Evolutionary conservation across 73 alveolate genomes (phyloP), one percentile per base, ranked within the genome.

Genomic region (Paramecium octaurelia): DNA sequence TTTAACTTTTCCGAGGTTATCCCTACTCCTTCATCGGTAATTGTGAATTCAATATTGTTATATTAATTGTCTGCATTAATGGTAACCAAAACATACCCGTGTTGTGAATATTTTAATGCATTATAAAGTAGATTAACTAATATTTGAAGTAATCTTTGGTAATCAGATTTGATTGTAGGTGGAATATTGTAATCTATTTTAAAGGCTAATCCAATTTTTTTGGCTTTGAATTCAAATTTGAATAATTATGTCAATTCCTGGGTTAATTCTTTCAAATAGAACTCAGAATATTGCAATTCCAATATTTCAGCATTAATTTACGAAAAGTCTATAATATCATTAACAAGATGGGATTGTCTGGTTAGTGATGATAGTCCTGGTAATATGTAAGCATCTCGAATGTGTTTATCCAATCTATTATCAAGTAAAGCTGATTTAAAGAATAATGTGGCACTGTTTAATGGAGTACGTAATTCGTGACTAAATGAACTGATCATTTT

Each of bases 381-480:
- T 31, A 70, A 27, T 27, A 89, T 70, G 50, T 70, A 89, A 8
- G 16, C 27, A 18, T 89, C 88, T 71, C 84, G 43, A 20, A 83
- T 68, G 2, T 8, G 23, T 71, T 44, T 73, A 69, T 60, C 76
- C 14, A 89, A 50, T 71, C 92, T 9, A 11, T 89, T 68, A 89
- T 89, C 94, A 27, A 89, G 92, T 23, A 89, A 24, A 12, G 90
- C 94, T 7, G 92, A 70, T 50, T 89, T 77, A 16, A 89, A 50
- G 34, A 89, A 89, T 11, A 77, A 38, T 34, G 64, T 89, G 27
- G 92, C 88, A 27, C 92, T 70, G 31, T 89, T 89, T 20, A 89
- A 50, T 27, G 94, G 94, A 29, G 94, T 89, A 23, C 94, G 23
- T 70, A 89, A 36, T 42, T 89, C 94, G 29, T 89, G 94, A 89